Conservation (phyloP, 2,329 filamentous ascomycete genomes). For the Lecanicillium sp. region DNA sequence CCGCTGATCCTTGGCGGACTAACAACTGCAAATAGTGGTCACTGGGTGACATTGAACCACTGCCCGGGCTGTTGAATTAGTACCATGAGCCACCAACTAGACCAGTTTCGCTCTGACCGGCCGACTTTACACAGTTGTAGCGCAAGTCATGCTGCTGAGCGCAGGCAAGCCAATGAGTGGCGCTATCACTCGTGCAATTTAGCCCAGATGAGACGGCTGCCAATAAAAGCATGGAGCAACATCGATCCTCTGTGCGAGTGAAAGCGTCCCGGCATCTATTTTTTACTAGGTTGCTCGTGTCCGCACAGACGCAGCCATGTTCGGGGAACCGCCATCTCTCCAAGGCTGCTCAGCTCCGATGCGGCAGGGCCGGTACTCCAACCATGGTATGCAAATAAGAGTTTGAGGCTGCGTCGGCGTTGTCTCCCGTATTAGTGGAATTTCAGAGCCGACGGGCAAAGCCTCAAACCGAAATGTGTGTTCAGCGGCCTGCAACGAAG, state of each 20-base stretch:
- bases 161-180: too few species aligned
- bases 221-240: too few species aligned
- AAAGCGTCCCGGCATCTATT: too few species aligned
- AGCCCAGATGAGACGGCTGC: too few species aligned
- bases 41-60: neutral
- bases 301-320: neutral
- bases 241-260: too few species aligned
- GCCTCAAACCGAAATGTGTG: too few species aligned
- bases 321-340: neutral
- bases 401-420: slow-evolving; percentile 1
- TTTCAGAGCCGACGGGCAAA: neutral
- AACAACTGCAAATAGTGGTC: neutral
- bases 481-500: too few species aligned
- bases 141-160: neutral
- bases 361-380: neutral
- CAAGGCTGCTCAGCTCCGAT: neutral
- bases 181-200: neutral
- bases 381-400: neutral
- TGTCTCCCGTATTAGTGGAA: neutral
- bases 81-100: too few species aligned
- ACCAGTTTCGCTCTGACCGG: too few species aligned
- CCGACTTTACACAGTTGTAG: too few species aligned
- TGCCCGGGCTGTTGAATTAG: neutral
- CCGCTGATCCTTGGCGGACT: neutral
- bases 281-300: neutral